Conservation (phyloP, 1,284 basidiomycete species). For the Boletellus deceptivus region DNA sequence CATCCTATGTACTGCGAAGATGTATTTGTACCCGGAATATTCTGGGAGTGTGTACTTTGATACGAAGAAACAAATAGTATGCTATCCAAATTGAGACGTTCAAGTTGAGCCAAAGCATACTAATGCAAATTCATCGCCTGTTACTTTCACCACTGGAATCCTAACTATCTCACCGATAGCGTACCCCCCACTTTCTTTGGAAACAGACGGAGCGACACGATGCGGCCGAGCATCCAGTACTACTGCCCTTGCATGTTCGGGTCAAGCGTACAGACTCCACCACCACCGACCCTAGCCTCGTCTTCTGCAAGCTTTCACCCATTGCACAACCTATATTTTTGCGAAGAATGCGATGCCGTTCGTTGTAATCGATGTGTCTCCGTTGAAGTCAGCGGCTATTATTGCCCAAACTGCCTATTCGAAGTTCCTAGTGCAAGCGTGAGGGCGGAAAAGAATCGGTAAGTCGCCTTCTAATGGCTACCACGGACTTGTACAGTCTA, state of each 20-base stretch:
- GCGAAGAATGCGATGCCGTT: slow-evolving; percentile 96
- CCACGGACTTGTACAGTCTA: not conserved
- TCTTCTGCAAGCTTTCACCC: slow-evolving; percentile 78
- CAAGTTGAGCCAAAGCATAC: too few relatives aligned
- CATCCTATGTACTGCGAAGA: slow-evolving; percentile 19
- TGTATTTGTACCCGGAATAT: slow-evolving; percentile 1
- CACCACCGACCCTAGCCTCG: slow-evolving; percentile 71
- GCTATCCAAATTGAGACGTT: too few relatives aligned
- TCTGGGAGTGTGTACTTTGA: too few relatives aligned
- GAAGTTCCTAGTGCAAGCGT: slow-evolving; percentile 97
- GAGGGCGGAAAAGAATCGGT: slow-evolving; percentile 93
- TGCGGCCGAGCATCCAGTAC: slow-evolving; percentile 50
- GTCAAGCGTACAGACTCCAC: slow-evolving; percentile 56
- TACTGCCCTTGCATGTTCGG: slow-evolving; percentile 66
- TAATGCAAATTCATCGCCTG: too few relatives aligned
- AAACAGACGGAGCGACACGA: not conserved
- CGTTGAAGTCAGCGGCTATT: slow-evolving; percentile 93
- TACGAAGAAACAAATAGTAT: too few relatives aligned
- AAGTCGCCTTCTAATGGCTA: slow-evolving; percentile 12
- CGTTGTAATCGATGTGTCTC: slow-evolving; percentile 91
- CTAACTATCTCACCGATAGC: too few relatives aligned
- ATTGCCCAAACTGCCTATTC: slow-evolving; percentile 98
- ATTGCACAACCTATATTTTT: slow-evolving; percentile 89
- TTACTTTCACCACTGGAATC: too few relatives aligned
- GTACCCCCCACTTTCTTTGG: not conserved